Base-by-base conservation (phyloP, 169 alveolate genomes). In the Cyclospora cayetanensis region DNA sequence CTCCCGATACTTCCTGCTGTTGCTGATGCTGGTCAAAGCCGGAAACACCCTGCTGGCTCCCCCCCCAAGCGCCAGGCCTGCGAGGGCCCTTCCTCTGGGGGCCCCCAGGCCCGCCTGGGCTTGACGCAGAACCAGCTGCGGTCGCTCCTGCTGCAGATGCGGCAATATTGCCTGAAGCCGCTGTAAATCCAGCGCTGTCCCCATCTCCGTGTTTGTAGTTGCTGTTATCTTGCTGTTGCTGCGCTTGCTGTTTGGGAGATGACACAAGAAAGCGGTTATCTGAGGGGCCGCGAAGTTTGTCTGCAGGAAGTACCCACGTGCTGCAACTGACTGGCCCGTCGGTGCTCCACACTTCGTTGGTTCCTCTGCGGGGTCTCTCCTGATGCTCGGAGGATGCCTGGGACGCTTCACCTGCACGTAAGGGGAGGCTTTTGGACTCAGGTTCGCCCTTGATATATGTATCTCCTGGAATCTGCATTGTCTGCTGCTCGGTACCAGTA, bases 141-240 rank as follows among this genome's bases (percentile, higher is more conserved):
- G 84, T 53, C 12, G 84, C 84, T 72, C 34, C 84, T 72, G 84
- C 84, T 72, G 84, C 84, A 5, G 84, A 25, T 25, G 27, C 31
- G 1, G 20, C 84, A 1, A 29, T 53, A 12, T 39, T 72, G 55
- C 53, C 60, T 25, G 84, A 3, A 15, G 34, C 41, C 1, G 84
- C 50, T 9, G 84, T 53, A 34, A 3, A 25, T 11, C 29, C 84
- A 9, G 35, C 84, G 25, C 34, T 39, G 50, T 22, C 84, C 15
- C 46, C 55, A 37, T 72, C 53, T 9, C 25, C 60, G 9, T 50
- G 60, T 11, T 25, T 65, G 76, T 15, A 3, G 34, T 41, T 65
- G 76, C 76, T 65, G 76, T 41, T 65, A 41, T 65, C 43, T 25
- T 65, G 76, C 41, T 65, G 76, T 41, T 65, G 76, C 39, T 65